Evolutionary conservation across 331 rosid genomes (phyloP).

Genomic region (Rhamnella rubrinervis): DNA sequence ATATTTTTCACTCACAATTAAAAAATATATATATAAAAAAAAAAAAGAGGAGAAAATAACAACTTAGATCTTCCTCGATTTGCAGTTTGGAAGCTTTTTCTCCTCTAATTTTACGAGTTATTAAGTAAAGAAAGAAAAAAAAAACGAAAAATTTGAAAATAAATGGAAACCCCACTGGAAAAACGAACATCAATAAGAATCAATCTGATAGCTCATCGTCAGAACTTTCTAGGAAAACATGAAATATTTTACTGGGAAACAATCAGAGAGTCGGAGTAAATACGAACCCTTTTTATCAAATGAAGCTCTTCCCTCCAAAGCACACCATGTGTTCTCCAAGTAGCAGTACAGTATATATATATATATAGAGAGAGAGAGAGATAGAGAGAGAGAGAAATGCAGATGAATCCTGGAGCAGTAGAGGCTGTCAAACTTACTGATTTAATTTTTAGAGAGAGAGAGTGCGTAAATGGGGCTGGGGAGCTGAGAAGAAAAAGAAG

Average conservation of each 20-base stretch:
- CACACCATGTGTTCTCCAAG: conserved; percentile 19
- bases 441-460: background rate
- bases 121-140: background rate
- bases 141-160: background rate
- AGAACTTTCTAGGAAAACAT: background rate
- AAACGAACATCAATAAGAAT: background rate
- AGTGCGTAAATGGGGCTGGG: conserved; percentile 11
- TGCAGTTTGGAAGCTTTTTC: too few species aligned
- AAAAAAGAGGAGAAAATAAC: too few species aligned
- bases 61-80: too few species aligned
- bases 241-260: background rate
- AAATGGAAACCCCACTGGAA: background rate
- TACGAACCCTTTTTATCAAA: conserved; percentile 5
- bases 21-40: too few species aligned
- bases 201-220: background rate
- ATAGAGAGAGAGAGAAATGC: conserved; percentile 5
- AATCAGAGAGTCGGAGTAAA: too few species aligned
- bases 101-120: too few species aligned
- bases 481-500: conserved; percentile 7
- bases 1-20: too few species aligned
- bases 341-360: background rate
- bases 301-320: background rate
- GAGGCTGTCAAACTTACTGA: background rate
- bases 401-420: background rate
- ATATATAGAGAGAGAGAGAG: background rate